A percentile compares a stretch with the other conserved stretches of the same genome.
phyloP scores from a whole-genome alignment of 164 flowering plant species.

The Echeveria elegans region DNA sequence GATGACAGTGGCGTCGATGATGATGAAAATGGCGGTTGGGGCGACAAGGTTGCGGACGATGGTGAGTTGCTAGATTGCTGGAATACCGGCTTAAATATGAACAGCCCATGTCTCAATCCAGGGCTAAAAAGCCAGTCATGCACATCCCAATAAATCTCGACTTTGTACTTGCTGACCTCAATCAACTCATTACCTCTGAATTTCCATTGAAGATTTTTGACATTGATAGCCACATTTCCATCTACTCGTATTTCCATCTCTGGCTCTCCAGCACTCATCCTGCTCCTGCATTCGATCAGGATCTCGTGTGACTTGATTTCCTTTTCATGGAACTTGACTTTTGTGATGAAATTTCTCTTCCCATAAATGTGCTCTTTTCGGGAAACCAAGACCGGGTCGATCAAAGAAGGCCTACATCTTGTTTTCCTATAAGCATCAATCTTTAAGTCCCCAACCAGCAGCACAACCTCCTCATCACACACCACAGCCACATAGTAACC shows the following conservation, averaged over 20 bases:
- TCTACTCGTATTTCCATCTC: constrained; percentile 70
- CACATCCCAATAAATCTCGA: constrained; percentile 72
- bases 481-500: constrained; percentile 67
- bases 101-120: constrained; percentile 55
- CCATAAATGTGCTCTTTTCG: constrained; percentile 55
- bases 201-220: constrained; percentile 71
- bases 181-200: constrained; percentile 64
- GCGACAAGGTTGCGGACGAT: constrained; percentile 13
- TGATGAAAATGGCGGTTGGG: constrained; percentile 16
- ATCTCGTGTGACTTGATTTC: constrained; percentile 43
- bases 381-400: constrained; percentile 47
- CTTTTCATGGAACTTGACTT: constrained; percentile 44
- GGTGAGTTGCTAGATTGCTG: constrained; percentile 18
- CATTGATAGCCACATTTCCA: constrained; percentile 49
- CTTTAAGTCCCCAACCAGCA: constrained; percentile 57
- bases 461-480: constrained; percentile 48
- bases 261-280: constrained; percentile 25
- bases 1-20: constrained; percentile 27
- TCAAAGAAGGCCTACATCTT: constrained; percentile 44
- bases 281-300: constrained; percentile 44
- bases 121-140: constrained; percentile 75
- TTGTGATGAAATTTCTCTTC: constrained; percentile 45
- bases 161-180: constrained; percentile 32
- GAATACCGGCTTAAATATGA: constrained; percentile 52
- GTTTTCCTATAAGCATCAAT: constrained; percentile 63